A percentile compares a stretch with the other conserved stretches of the same genome.
phyloP scores from a whole-genome alignment of 805 yeast genomes.

The Starmera quercuum region DNA sequence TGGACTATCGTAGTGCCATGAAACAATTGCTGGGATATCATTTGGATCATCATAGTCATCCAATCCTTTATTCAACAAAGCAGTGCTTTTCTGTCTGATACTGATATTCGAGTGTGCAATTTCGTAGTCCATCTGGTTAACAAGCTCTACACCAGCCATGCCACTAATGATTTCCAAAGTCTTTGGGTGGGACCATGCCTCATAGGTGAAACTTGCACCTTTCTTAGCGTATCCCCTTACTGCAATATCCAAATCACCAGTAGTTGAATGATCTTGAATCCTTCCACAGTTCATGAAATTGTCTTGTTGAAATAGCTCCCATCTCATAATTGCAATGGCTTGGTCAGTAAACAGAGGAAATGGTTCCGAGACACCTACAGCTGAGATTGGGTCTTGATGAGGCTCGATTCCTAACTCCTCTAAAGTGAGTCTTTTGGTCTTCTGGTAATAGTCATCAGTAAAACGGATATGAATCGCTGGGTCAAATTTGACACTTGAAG shows the following conservation, averaged over 20 bases:
- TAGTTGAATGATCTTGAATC: conserved; percentile 28
- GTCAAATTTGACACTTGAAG: conserved; percentile 23
- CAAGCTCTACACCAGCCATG: conserved; percentile 37
- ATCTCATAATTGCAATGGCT: conserved; percentile 51
- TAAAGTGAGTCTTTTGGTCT: conserved; percentile 33
- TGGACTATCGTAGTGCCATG: conserved; percentile 50
- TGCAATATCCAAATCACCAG: conserved; percentile 38
- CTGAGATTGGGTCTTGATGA: conserved; percentile 39
- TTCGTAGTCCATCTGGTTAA: neutral
- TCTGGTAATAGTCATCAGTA: conserved; percentile 28
- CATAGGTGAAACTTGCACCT: conserved; percentile 36
- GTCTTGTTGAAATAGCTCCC: conserved; percentile 42
- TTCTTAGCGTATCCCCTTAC: conserved; percentile 43
- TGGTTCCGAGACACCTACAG: conserved; percentile 50
- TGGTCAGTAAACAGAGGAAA: conserved; percentile 56
- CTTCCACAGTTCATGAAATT: conserved; percentile 31
- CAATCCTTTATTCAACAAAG: neutral
- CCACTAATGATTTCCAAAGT: conserved; percentile 43
- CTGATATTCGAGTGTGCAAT: conserved; percentile 39
- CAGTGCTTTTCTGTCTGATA: conserved; percentile 19
- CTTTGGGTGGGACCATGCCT: conserved; percentile 50
- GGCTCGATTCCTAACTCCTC: conserved; percentile 39
- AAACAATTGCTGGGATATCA: conserved; percentile 41
- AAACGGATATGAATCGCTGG: conserved; percentile 29
- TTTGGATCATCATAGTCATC: neutral